phyloP scores from a whole-genome alignment of 768 basidiomycete species.

The Hygrocybe punicea region DNA sequence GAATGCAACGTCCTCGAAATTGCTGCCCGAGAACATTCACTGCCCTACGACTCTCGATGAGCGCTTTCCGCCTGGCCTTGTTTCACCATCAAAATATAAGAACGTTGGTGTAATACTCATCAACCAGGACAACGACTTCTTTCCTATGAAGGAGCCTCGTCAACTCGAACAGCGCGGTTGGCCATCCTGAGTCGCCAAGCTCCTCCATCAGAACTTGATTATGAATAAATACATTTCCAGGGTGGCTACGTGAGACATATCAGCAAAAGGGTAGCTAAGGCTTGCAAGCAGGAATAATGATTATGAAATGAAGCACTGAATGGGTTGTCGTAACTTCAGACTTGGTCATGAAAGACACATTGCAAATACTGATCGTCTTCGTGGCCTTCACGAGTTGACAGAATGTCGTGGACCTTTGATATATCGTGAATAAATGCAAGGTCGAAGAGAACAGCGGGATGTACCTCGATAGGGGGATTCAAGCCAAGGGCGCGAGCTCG shows the following conservation, averaged over 20 bases:
- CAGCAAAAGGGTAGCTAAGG: too few species aligned
- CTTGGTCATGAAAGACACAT: conserved; percentile 56
- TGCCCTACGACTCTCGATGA: too few species aligned
- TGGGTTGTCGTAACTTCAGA: conserved; percentile 20
- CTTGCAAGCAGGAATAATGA: too few species aligned
- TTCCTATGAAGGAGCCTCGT: conserved; percentile 1
- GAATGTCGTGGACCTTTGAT: conserved; percentile 70
- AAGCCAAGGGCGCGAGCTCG: conserved; percentile 75
- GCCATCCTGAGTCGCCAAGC: background rate
- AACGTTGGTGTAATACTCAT: conserved; percentile 3
- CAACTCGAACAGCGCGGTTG: background rate
- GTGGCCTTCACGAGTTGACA: conserved; percentile 63
- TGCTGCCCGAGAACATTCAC: too few species aligned
- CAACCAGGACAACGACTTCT: background rate
- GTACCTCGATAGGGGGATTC: conserved; percentile 73
- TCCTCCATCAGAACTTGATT: background rate
- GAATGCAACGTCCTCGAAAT: too few species aligned
- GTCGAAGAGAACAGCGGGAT: conserved; percentile 17
- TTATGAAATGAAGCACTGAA: too few species aligned
- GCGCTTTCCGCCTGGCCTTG: too few species aligned
- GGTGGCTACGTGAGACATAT: too few species aligned
- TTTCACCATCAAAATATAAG: too few species aligned
- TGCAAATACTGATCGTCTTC: conserved; percentile 53
- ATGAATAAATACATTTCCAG: too few species aligned
- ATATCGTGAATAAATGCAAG: background rate